Percentiles rank a stretch among this genome's conserved stretches.
phyloP scores from a whole-genome alignment of 139 green algal species.

The Chlorella sp. region DNA sequence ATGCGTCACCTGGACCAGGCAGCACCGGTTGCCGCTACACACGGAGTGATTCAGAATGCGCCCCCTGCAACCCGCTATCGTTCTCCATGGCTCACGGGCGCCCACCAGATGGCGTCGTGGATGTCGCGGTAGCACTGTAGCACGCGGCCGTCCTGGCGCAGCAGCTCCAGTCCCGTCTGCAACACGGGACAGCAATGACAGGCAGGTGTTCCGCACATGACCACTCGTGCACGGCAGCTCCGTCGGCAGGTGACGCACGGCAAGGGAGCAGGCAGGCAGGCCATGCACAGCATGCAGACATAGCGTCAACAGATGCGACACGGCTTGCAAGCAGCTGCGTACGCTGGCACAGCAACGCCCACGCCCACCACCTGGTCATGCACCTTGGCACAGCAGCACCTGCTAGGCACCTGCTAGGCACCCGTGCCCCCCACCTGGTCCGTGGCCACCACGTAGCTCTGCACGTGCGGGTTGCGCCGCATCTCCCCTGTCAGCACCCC shows the following conservation, averaged over 20 bases:
- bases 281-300: background rate
- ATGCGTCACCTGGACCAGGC: too few species aligned
- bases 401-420: too few species aligned
- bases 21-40: too few species aligned
- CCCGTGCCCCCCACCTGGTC: conserved; percentile 55
- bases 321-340: background rate
- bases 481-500: conserved; percentile 41
- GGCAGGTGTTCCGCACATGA: too few species aligned
- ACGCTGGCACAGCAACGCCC: background rate
- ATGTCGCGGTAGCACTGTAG: conserved; percentile 61
- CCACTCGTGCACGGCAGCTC: too few species aligned
- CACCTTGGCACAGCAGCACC: too few species aligned
- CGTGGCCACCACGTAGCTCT: conserved; percentile 37
- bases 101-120: conserved; percentile 42
- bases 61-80: too few species aligned
- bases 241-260: too few species aligned
- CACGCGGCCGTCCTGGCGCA: conserved; percentile 49
- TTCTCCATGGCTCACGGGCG: too few species aligned
- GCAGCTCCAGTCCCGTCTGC: conserved; percentile 58
- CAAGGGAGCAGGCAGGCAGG: background rate
- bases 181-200: too few species aligned
- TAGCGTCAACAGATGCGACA: background rate
- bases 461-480: conserved; percentile 33
- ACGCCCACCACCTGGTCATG: conserved; percentile 44
- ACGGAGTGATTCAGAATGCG: too few species aligned